Base-by-base conservation (phyloP, 176 grass and related monocot genomes). In the Tillandsia leiboldiana region DNA sequence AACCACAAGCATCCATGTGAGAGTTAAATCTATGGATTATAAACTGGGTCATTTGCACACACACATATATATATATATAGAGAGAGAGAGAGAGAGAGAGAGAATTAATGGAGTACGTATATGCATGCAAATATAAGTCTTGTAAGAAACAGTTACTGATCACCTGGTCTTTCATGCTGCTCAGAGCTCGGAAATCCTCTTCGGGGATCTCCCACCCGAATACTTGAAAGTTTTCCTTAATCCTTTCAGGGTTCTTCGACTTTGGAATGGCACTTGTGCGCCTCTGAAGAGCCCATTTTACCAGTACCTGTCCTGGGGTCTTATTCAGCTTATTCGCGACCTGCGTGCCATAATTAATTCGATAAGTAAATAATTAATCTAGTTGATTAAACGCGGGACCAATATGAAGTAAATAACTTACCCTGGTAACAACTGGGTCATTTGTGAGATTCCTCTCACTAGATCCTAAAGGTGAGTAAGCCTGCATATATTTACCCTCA, bases 241-340 rank as follows among this genome's bases (percentile, higher is more conserved):
- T 91, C 53, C 91, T 85, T 68, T 85, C 91, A 13, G 82, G 78
- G 56, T 91, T 77, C 42, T 77, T 88, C 24, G 91, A 91, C 28
- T 96, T 96, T 2, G 91, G 87, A 11, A 96, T 88, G 8, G 85
- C 87, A 9, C 84, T 96, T 2, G 91, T 96, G 15, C 87, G 82
- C 73, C 91, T 85, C 33, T 86, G 84, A 23, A 96, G 50, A 11
- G 77, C 73, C 90, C 90, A 95, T 69, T 69, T 95, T 76, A 95
- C 65, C 49, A 95, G 80, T 66, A 95, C 90, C 80, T 90, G 86
- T 27, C 75, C 82, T 3, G 91, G 74, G 62, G 68, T 91, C 80
- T 79, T 91, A 68, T 90, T 91, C 69, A 96, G 67, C 27, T 87
- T 91, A 48, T 85, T 83, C 15, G 91, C 84, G 53, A 96, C 52